Percentiles rank a stretch among this genome's conserved stretches.
Conservation (phyloP, 805 yeast species). For the Kockiozyma suomiensis region DNA sequence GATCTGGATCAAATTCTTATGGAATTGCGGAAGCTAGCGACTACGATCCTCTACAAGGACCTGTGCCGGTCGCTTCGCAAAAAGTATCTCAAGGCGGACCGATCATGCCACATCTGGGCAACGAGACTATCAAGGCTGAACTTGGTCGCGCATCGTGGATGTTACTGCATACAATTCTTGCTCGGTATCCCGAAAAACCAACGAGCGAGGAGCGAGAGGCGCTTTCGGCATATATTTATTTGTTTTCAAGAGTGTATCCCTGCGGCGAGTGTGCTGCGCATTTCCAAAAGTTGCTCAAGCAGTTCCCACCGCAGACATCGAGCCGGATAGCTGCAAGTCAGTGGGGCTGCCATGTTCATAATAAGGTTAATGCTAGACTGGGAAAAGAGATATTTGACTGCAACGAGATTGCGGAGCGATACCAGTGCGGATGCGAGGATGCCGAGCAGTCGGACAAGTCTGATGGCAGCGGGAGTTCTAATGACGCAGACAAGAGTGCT, state of each 20-base stretch:
- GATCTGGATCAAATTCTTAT: conserved; percentile 1
- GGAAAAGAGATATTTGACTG: conserved; percentile 80
- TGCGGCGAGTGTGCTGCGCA: conserved; percentile 97
- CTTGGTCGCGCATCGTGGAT: conserved; percentile 93
- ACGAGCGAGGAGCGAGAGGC: conserved; percentile 62
- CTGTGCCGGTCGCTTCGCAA: conserved; percentile 33
- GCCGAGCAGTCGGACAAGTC: conserved; percentile 2
- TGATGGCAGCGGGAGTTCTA: neutral
- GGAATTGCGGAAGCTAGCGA: conserved; percentile 33
- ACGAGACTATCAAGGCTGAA: conserved; percentile 77
- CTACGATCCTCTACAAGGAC: conserved; percentile 32
- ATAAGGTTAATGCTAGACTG: conserved; percentile 75
- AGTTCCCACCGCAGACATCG: conserved; percentile 82
- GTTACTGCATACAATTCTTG: conserved; percentile 84
- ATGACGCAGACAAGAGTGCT: neutral
- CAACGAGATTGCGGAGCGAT: conserved; percentile 78
- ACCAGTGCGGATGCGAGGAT: conserved; percentile 85
- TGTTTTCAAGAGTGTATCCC: conserved; percentile 91
- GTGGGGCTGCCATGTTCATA: conserved; percentile 96
- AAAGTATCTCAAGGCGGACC: conserved; percentile 44
- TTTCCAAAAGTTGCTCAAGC: conserved; percentile 66
- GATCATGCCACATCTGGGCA: conserved; percentile 94
- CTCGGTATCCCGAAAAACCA: conserved; percentile 89
- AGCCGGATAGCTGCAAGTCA: conserved; percentile 79
- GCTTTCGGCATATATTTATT: conserved; percentile 60